Percentiles rank a stretch among this genome's conserved stretches.
Conservation (phyloP, 106 monocot genomes). For the Apostasia ramifera region DNA sequence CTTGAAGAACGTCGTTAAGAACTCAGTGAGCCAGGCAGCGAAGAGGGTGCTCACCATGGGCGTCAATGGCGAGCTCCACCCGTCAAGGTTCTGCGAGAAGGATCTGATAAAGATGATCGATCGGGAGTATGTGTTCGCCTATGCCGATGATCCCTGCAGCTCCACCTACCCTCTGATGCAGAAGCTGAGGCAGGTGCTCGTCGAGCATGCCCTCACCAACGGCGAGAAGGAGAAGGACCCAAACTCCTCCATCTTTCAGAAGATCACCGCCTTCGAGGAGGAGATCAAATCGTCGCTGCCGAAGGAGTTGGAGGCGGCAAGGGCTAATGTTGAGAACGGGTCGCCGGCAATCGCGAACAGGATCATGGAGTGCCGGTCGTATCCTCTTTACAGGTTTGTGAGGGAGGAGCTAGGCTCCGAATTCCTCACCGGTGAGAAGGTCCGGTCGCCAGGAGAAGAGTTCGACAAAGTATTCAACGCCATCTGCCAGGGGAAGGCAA, state of each 20-base stretch:
- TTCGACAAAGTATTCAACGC: conserved; percentile 38
- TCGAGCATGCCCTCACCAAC: conserved; percentile 51
- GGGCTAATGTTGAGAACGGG: conserved; percentile 35
- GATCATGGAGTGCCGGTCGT: conserved; percentile 62
- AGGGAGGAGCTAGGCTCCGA: conserved; percentile 52
- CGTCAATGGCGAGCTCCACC: conserved; percentile 64
- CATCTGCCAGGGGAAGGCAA: conserved; percentile 24
- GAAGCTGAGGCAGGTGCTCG: conserved; percentile 57
- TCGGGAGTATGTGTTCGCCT: conserved; percentile 69
- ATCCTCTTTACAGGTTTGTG: conserved; percentile 57
- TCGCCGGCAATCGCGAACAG: conserved; percentile 27
- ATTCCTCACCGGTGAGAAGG: conserved; percentile 59
- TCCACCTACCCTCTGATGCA: conserved; percentile 49
- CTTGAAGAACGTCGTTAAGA: conserved; percentile 66
- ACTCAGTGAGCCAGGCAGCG: conserved; percentile 53
- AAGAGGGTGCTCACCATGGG: conserved; percentile 67
- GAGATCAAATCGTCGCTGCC: conserved; percentile 36
- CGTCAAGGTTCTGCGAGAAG: conserved; percentile 89
- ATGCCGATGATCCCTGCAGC: conserved; percentile 71
- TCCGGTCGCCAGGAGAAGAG: conserved; percentile 56
- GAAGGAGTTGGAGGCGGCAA: conserved; percentile 48
- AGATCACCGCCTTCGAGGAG: conserved; percentile 46
- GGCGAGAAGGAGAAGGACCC: conserved; percentile 46
- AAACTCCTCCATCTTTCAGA: conserved; percentile 48
- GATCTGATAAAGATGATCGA: conserved; percentile 76